Evolutionary conservation across 106 monocot genomes (phyloP), one percentile per base, ranked within the genome.

Genomic region (Alisma plantagoaquatica): DNA sequence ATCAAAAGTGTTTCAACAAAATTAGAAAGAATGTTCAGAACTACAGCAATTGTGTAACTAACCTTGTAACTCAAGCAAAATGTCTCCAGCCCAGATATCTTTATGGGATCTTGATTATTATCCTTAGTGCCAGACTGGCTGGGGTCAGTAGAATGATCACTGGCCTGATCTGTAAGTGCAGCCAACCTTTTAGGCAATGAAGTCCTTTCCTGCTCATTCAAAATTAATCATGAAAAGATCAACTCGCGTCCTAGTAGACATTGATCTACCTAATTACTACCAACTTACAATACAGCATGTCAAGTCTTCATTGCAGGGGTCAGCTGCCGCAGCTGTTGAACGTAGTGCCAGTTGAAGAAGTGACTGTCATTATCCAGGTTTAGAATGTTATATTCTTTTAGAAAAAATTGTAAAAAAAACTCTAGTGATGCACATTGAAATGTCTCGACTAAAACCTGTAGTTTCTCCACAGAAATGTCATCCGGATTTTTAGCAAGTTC

Each of bases 331-430:
- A 62, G 90, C 98, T 17, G 90, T 82, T 23, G 79, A 79, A 53
- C 98, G 90, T 55, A 99, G 69, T 64, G 98, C 90, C 57, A 99
- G 82, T 28, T 90, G 90, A 69, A 99, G 90, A 9, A 99, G 85
- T 50, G 90, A 90, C 98, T 99, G 75, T 60, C n/a, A 46, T 14
- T 7, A 38, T 6, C 35, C 14, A 38, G 35, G 32, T 33, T 57
- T 10, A 31, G 57, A 32, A 57, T n/a, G 41, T 33, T 65, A 43
- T 29, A n/a, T 38, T 54, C 20, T 19, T 43, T 46, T 54, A 43
- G 31, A 46, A 3, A 25, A 27, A 38, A 38, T 14, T 7, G 9
- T 14, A 38, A n/a, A n/a, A n/a, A n/a, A n/a, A n/a, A n/a, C n/a
- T n/a, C n/a, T n/a, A n/a, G n/a, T n/a, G n/a, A n/a, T n/a, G n/a